These are phyloP conservation scores for Panicum miliaceum DNA, from an alignment of 176 grass and related monocot genomes.

Conservation along the genomic window DNA sequence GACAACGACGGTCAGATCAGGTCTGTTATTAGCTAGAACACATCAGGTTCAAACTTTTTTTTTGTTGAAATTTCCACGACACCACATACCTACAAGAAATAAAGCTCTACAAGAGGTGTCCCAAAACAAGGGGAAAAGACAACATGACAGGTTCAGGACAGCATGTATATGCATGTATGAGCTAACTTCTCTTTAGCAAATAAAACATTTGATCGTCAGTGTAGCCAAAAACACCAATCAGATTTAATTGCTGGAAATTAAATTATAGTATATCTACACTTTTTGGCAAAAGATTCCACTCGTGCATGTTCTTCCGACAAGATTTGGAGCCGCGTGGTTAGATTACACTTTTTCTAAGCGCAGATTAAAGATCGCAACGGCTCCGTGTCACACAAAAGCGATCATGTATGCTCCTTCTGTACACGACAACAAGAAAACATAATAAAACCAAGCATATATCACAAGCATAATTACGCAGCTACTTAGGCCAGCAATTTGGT, in stretches of 20 bases:
- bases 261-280: neutral
- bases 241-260: neutral
- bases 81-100: neutral
- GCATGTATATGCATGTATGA: neutral
- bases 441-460: conserved; percentile 20
- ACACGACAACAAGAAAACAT: conserved; percentile 41
- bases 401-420: conserved; percentile 31
- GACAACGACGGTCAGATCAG: neutral
- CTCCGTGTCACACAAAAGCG: conserved; percentile 49
- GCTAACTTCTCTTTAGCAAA: neutral
- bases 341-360: conserved; percentile 29
- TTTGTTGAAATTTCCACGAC: too few species aligned
- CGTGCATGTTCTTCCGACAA: conserved; percentile 53
- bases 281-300: conserved; percentile 36
- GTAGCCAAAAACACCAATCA: neutral
- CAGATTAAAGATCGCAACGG: conserved; percentile 41
- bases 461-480: conserved; percentile 29
- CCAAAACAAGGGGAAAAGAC: conserved; percentile 42
- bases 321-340: conserved; percentile 19
- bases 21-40: neutral
- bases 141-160: neutral
- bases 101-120: conserved; percentile 43
- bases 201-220: neutral
- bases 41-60: neutral
- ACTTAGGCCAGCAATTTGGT: neutral